Base-by-base conservation (phyloP, 177 flowering plant species). In the Telopea speciosissima region DNA sequence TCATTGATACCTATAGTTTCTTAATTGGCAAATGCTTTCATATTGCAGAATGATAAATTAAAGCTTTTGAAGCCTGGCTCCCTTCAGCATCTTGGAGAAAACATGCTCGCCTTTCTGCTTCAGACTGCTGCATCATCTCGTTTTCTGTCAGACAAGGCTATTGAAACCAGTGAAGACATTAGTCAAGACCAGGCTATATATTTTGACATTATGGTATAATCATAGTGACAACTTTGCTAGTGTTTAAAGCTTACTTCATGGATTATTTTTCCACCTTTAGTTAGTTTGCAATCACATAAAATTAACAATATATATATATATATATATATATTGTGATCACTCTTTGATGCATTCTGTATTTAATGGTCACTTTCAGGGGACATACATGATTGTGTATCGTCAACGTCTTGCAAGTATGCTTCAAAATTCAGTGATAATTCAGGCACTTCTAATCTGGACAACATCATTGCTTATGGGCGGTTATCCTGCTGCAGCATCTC, bases 41-140 rank as follows among this genome's bases (percentile, higher is more conserved):
- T 0, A 33, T 45, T 88, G 87, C 93, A 94, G 98, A 94, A 94
- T 83, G 98, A 94, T 81, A 90, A 89, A 71, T 70, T 92, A 74
- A 81, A 86, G 78, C 91, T 92, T 69, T 76, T 94, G 76, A 90
- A 81, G 78, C 79, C 92, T 6, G 98, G 98, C 68, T 94, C 98
- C 68, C 93, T 94, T 82, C 98, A 94, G 78, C 98, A 94, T 81
- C 95, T 94, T 77, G 98, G 98, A 62, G 97, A 94, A 77, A 94
- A 94, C 79, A 88, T 92, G 95, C 92, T 92, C 72, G 86, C 93
- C 68, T 94, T 94, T 82, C 85, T 94, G 73, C 88, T 83, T 79
- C 87, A 86, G 12, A 76, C 80, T 79, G 98, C 84, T 72, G 42
- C 86, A 40, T 85, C 95, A 45, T 65, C 89, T 72, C 68, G 84